phyloP scores from a whole-genome alignment of 2,329 filamentous ascomycete species.

The Pochonia chlamydosporia region DNA sequence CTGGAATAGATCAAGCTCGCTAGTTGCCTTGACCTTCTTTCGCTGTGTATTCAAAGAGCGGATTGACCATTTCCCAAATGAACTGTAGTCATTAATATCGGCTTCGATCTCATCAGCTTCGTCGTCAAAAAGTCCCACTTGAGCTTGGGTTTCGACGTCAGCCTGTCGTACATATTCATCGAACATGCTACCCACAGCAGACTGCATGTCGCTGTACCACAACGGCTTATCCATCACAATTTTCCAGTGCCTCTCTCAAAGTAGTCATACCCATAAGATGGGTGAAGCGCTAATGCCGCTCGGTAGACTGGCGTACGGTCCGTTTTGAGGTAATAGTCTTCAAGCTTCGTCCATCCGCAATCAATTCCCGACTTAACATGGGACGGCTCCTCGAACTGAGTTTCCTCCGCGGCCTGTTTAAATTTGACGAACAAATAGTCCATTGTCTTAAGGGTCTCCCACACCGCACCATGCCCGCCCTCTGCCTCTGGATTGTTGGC shows the following conservation, averaged over 20 bases:
- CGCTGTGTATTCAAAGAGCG: background rate
- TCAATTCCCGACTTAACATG: background rate
- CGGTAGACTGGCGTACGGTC: constrained; percentile 2
- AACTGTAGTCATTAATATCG: background rate
- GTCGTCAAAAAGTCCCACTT: background rate
- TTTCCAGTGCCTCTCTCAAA: constrained; percentile 1
- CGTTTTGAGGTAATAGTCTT: constrained; percentile 4
- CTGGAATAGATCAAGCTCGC: constrained; percentile 1
- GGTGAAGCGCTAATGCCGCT: constrained; percentile 1
- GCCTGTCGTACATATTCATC: background rate
- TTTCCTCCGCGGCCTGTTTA: constrained; percentile 1
- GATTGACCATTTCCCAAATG: background rate
- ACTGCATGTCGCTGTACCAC: constrained; percentile 2
- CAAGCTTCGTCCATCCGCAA: constrained; percentile 1
- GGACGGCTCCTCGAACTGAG: background rate
- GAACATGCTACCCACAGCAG: background rate
- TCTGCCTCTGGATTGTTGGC: background rate
- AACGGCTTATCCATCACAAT: background rate
- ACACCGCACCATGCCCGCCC: background rate
- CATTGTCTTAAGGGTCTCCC: constrained; percentile 4
- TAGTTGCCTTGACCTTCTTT: background rate
- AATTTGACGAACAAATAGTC: constrained; percentile 3
- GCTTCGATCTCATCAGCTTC: background rate
- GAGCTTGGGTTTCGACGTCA: background rate
- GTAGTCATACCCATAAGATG: constrained; percentile 4